Evolutionary conservation across 176 grass and related monocot genomes (phyloP).

Genomic region (Paspalum notatum): DNA sequence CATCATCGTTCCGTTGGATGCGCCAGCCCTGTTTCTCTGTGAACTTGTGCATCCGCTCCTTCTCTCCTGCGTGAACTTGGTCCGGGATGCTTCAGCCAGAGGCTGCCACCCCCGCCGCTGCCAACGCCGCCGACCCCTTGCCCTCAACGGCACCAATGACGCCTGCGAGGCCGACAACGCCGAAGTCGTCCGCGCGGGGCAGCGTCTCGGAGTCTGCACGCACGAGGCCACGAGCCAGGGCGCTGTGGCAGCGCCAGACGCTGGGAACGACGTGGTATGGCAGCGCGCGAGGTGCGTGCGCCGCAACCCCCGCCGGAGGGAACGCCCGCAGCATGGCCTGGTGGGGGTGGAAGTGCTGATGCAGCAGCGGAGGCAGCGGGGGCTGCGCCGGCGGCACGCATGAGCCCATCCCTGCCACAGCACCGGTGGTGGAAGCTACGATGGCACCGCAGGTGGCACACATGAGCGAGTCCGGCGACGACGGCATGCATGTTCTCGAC

Average conservation of each 20-base stretch:
- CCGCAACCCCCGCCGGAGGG: slow-evolving; percentile 1
- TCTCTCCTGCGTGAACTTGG: slow-evolving; percentile 89
- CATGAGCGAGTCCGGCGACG: slow-evolving; percentile 66
- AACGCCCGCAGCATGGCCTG: slow-evolving; percentile 50
- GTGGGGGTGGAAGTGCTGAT: background rate
- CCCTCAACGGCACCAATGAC: slow-evolving; percentile 18
- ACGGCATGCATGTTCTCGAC: slow-evolving; percentile 89
- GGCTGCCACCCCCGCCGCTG: too few species aligned
- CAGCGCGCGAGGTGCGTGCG: slow-evolving; percentile 35
- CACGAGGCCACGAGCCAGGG: slow-evolving; percentile 45
- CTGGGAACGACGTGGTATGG: slow-evolving; percentile 22
- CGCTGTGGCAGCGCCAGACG: slow-evolving; percentile 37
- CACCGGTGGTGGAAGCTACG: slow-evolving; percentile 79
- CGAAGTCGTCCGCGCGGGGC: slow-evolving; percentile 64
- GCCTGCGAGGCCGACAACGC: slow-evolving; percentile 25
- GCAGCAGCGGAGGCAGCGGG: slow-evolving; percentile 1
- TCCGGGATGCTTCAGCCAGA: slow-evolving; percentile 36
- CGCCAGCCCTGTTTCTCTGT: slow-evolving; percentile 86
- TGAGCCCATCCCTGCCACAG: background rate
- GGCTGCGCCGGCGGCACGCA: background rate
- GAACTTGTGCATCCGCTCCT: slow-evolving; percentile 85
- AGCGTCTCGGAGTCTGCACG: slow-evolving; percentile 70
- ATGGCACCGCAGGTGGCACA: slow-evolving; percentile 93
- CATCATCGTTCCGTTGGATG: slow-evolving; percentile 82
- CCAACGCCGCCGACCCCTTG: slow-evolving; percentile 7